Base-by-base conservation (phyloP, 164 flowering plant species). In the Malania oleifera region DNA sequence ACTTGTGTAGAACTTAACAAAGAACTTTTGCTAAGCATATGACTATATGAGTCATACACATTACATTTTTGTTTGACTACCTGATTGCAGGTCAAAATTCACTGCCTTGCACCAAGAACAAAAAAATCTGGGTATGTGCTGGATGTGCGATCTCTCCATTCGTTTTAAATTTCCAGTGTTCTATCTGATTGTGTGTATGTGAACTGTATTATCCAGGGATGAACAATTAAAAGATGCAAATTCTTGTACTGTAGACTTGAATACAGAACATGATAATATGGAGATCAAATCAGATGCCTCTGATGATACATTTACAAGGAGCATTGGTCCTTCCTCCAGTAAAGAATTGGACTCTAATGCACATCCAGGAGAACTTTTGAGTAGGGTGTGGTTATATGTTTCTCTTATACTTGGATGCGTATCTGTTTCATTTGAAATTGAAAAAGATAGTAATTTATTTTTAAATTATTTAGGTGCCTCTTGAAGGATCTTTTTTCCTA, bases 251-350 rank as follows among this genome's bases (percentile, higher is more conserved):
- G 82, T 78, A 50, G 80, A 67, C 48, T 37, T 22, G 10, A 68
- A 53, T 46, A 59, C 28, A 45, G 76, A 79, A 47, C 43, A 52
- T 56, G 73, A 65, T 43, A 82, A 76, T 28, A 23, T 28, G 22
- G 83, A 73, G 22, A 67, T 52, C 40, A 77, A 68, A 29, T 85
- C 92, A 44, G 75, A 83, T 60, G 74, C 58, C 39, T 79, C 89
- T 50, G 82, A 73, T 46, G 67, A 52, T 40, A 43, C 70, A 38
- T 62, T 63, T 51, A 59, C 63, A 24, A 54, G 52, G 47, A 80
- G 77, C 49, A 34, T 26, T 24, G 73, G 73, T 34, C 72, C 85
- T 55, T 67, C 78, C 57, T 79, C 89, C 38, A 70, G 80, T 63
- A 73, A 66, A 66, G 74, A 72, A 59, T 50, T 75, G 47, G 73